Percentiles rank a stretch among this genome's conserved stretches.
phyloP scores from a whole-genome alignment of 306 rosid genomes.

The Dalbergia cochinchinensis region DNA sequence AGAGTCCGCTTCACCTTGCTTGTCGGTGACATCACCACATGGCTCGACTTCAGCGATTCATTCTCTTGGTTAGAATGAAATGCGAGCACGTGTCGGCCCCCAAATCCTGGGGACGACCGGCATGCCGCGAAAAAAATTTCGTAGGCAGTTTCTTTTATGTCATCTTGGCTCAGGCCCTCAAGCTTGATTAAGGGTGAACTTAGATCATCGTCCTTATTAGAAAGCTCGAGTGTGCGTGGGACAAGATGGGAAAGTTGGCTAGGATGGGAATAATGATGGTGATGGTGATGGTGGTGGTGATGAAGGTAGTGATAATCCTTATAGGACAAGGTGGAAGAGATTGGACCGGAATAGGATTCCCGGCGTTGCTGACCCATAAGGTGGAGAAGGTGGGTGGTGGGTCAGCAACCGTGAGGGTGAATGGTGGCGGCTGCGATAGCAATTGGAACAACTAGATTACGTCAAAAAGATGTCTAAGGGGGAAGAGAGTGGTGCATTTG shows the following conservation, averaged over 20 bases:
- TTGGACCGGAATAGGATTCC: conserved; percentile 65
- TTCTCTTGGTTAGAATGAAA: conserved; percentile 51
- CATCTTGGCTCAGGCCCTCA: conserved; percentile 60
- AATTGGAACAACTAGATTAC: neutral
- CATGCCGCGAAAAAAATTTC: conserved; percentile 92
- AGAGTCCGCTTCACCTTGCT: conserved; percentile 81
- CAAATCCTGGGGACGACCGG: conserved; percentile 85
- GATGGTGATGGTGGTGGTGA: conserved; percentile 28
- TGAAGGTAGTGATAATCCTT: conserved; percentile 50
- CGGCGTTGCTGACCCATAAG: conserved; percentile 91
- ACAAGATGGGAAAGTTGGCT: neutral
- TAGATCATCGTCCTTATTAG: conserved; percentile 48
- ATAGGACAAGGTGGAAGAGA: conserved; percentile 25
- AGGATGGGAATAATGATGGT: conserved; percentile 37
- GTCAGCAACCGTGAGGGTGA: conserved; percentile 44
- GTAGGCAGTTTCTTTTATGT: conserved; percentile 79
- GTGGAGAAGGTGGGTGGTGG: conserved; percentile 26
- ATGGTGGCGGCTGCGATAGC: conserved; percentile 14
- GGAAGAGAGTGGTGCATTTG: conserved; percentile 52
- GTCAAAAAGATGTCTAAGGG: conserved; percentile 5
- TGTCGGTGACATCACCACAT: conserved; percentile 76
- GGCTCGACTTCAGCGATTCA: conserved; percentile 35
- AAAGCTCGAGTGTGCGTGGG: neutral
- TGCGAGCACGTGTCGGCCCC: conserved; percentile 68
- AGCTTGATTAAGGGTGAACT: conserved; percentile 66